Base-by-base conservation (phyloP, 106 monocot species). In the Chionographis japonica region DNA sequence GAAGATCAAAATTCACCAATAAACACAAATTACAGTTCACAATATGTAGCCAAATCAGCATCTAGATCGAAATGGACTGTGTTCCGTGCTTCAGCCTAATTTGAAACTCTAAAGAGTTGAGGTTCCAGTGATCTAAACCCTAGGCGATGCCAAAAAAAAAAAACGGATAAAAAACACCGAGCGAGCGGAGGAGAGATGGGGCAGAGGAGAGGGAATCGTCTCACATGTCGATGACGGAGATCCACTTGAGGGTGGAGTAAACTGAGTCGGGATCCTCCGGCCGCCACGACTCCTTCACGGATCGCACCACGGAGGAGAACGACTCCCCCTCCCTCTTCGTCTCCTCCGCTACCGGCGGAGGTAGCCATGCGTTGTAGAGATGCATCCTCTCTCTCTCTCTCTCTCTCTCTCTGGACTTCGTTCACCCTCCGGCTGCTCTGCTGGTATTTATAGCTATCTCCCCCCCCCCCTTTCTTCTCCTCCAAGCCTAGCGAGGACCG, bases 291-390 rank as follows among this genome's bases (percentile, higher is more conserved):
- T 78, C 78, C 78, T 71, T 74, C 60, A 87, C 80, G 41, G 89
- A 86, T 62, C 76, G 46, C 59, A 97, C 86, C 37, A 85, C 84
- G 63, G 63, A 60, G 4, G 84, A 58, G 75, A 97, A 97, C 53
- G 89, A 71, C 58, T 82, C 89, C 39, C 76, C 72, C 66, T 97
- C 97, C 72, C 63, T 69, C 71, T 54, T 71, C 74, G 92, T 80
- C 77, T 80, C 83, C 59, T 76, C 92, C 54, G 82, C 89, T 65
- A 97, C 86, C 72, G 75, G 74, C 57, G 81, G 92, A 10, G 97
- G 97, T 58, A 97, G 80, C 92, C 97, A 97, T 12, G 83, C 86
- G 83, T 92, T 97, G 83, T 83, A 92, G 56, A 97, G 87, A 85
- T 97, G 97, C 89, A 97, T 89, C 75, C 56, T 43, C 11, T 42